phyloP scores from a whole-genome alignment of 2,329 filamentous ascomycete genomes.

The Cercospora janseana region DNA sequence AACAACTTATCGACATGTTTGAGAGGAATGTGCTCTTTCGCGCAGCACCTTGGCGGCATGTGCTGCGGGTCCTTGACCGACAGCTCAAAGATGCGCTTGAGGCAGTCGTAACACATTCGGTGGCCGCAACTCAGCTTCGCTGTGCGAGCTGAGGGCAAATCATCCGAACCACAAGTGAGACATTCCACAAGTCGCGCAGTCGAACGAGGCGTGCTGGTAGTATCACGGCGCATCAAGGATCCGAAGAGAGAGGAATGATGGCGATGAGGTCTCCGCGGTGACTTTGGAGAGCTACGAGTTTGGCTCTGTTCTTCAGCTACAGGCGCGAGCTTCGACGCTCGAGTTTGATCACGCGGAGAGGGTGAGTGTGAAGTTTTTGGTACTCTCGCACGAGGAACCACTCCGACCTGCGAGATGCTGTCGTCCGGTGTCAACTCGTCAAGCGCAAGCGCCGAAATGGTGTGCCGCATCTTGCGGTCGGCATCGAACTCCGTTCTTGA shows the following conservation, averaged over 20 bases:
- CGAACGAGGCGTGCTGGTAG: conserved; percentile 18
- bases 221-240: conserved; percentile 30
- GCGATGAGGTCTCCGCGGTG: conserved; percentile 21
- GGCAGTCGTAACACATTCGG: conserved; percentile 74
- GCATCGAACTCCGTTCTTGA: neutral
- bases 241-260: conserved; percentile 32
- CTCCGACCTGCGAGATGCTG: conserved; percentile 34
- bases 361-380: conserved; percentile 8
- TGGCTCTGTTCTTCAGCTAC: conserved; percentile 29
- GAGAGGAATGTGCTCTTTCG: conserved; percentile 67
- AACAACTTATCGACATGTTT: conserved; percentile 76
- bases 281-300: conserved; percentile 26
- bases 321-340: conserved; percentile 25
- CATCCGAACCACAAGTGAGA: conserved; percentile 67
- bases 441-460: too few relatives aligned
- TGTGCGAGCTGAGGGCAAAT: conserved; percentile 61
- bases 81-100: conserved; percentile 70
- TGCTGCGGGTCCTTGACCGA: conserved; percentile 74
- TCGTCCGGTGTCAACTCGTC: conserved; percentile 34
- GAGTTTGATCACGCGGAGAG: conserved; percentile 25
- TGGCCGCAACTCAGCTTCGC: conserved; percentile 75
- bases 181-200: conserved; percentile 55
- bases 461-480: conserved; percentile 12
- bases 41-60: conserved; percentile 85
- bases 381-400: conserved; percentile 11